These are phyloP conservation scores for Penicillium lividum DNA, from an alignment of 495 filamentous ascomycete species.

Conservation along the genomic window DNA sequence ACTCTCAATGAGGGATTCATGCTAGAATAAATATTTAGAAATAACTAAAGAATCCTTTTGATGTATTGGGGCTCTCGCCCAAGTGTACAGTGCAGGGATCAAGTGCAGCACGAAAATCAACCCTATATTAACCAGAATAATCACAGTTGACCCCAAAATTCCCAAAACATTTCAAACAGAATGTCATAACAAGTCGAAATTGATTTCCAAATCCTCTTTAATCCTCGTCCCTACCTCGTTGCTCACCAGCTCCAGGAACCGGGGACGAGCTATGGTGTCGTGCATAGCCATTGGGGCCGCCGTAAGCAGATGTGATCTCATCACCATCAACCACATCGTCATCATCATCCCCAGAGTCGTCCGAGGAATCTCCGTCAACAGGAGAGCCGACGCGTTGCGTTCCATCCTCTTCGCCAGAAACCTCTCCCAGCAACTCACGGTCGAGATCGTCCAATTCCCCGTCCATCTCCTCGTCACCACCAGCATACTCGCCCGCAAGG, in stretches of 20 bases:
- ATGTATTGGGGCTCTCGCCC: constrained; percentile 3
- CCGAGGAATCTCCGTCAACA: constrained; percentile 33
- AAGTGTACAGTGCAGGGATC: constrained; percentile 7
- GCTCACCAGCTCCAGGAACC: constrained; percentile 18
- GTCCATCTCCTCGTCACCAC: constrained; percentile 36
- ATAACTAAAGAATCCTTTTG: neutral
- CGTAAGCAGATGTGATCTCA: constrained; percentile 45
- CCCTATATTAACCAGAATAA: constrained; percentile 9
- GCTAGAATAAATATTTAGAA: neutral
- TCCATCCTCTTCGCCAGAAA: constrained; percentile 44
- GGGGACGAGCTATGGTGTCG: constrained; percentile 43
- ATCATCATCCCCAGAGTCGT: constrained; percentile 34
- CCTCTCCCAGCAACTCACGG: constrained; percentile 52
- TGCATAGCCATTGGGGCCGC: constrained; percentile 42
- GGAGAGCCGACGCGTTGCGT: constrained; percentile 19
- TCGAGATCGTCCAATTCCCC: constrained; percentile 55
- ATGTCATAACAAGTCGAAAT: constrained; percentile 8
- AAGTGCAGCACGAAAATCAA: neutral
- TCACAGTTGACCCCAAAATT: constrained; percentile 6
- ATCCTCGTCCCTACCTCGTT: constrained; percentile 32
- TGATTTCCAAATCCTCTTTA: constrained; percentile 15
- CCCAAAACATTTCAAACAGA: neutral
- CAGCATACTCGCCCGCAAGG: constrained; percentile 24
- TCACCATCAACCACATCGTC: constrained; percentile 39
- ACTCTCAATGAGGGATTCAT: neutral